Base-by-base conservation (phyloP, 257 asterid genomes). In the Nicotiana paniculata region DNA sequence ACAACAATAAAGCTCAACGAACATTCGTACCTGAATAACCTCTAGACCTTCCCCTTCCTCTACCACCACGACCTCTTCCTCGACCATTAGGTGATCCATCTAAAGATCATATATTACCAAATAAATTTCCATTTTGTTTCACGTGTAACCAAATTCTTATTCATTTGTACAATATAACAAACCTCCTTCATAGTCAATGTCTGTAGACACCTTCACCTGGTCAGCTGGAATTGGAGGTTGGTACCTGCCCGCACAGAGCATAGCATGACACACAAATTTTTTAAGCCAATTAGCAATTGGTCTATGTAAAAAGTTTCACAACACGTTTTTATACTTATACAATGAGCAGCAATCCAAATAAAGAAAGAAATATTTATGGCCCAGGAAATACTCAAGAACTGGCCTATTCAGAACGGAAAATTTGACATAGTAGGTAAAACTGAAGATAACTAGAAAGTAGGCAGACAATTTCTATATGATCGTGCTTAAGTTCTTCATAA, bases 221-320 rank as follows among this genome's bases (percentile, higher is more conserved):
- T 96, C 99, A 83, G 95, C 96, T 80, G 98, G 97, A 64, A 96
- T 83, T 30, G 99, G 98, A 75, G 90, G 90, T 85, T 96, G 99
- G 86, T 96, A 96, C 89, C 99, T 96, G 77, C 87, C 86, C 63
- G 66, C 51, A 21, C 48, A 81, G 16, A 82, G 55, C 54, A 48
- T 58, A 59, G 69, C 16, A 84, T 77, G 30, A 77, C 65, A 3
- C 24, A 28, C 76, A 72, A 37, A 32, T 30, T 82, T 5, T 24
- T 16, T 17, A 16, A 39, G 55, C 62, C 37, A 54, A 30, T 53
- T 59, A 4, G 32, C 39, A 39, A 39, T 39, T 39, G 48, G 10
- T 39, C 48, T 39, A 7, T 39, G 10, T 7, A 39, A 39, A 37
- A 39, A 39, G 48, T 39, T 39, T 48, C 28, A 1, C 43, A 51